These are phyloP conservation scores for rapeseed (Brassica napus) DNA, from an alignment of 345 rosid species.

Conservation along the genomic window DNA sequence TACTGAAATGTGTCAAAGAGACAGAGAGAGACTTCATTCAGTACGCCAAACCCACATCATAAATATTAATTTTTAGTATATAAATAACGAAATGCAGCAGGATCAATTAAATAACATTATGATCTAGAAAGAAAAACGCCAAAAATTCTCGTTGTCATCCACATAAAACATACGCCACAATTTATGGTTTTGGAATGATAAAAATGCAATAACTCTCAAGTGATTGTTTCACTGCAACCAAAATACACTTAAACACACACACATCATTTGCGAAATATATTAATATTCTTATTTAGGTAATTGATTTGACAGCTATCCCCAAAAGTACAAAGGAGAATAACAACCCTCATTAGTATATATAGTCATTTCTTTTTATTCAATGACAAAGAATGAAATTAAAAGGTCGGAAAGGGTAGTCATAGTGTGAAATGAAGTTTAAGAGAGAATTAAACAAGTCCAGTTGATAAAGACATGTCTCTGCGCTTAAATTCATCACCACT, in stretches of 20 bases:
- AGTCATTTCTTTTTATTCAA: not conserved
- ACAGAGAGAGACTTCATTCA: too few species aligned
- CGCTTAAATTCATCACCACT: not conserved
- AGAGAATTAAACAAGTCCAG: not conserved
- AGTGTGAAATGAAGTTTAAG: not conserved
- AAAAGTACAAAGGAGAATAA: constrained; percentile 29
- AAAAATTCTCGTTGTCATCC: too few species aligned
- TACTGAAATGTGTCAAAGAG: too few species aligned
- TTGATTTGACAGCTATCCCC: constrained; percentile 35
- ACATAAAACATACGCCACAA: too few species aligned
- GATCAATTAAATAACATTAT: not conserved
- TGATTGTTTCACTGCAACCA: not conserved
- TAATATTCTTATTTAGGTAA: constrained; percentile 32
- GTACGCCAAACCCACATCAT: too few species aligned
- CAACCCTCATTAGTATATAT: constrained; percentile 23
- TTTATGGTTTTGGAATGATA: not conserved
- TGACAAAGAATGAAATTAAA: not conserved
- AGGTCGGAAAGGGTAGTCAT: not conserved
- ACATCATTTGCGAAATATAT: constrained; percentile 9
- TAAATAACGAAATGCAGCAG: not conserved
- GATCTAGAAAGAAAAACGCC: not conserved
- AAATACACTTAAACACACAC: not conserved
- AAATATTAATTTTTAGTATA: too few species aligned
- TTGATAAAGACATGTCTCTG: constrained; percentile 19
- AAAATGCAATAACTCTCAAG: not conserved